Evolutionary conservation across 768 basidiomycete genomes (phyloP).

Genomic region (Arthromyces matolae): DNA sequence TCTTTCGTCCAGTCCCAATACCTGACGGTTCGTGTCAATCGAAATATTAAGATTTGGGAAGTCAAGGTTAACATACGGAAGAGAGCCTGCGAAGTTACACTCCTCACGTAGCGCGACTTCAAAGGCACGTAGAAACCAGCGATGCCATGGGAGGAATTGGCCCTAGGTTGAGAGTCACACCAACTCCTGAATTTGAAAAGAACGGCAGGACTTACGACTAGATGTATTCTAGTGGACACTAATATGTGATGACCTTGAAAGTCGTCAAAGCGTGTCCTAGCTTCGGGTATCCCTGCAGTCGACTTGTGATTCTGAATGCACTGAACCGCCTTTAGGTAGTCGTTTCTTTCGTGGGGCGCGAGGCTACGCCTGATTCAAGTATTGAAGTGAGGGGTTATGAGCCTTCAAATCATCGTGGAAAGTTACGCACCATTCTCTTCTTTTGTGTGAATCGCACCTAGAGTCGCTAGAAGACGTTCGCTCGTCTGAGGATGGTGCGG

Average conservation of each 20-base stretch:
- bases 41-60: not conserved
- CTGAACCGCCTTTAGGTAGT: slow-evolving; percentile 6
- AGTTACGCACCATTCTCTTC: slow-evolving; percentile 2
- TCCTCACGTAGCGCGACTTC: slow-evolving; percentile 22
- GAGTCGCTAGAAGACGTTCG: too few relatives aligned
- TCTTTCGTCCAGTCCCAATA: slow-evolving; percentile 42
- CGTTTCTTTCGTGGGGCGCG: not conserved
- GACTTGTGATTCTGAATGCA: slow-evolving; percentile 2
- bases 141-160: slow-evolving; percentile 31
- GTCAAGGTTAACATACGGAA: slow-evolving; percentile 15
- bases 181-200: too few relatives aligned
- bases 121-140: slow-evolving; percentile 22
- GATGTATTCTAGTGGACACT: not conserved
- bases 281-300: not conserved
- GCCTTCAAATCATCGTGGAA: not conserved
- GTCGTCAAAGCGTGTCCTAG: slow-evolving; percentile 8
- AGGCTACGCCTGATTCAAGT: slow-evolving; percentile 1
- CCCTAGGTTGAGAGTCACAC: slow-evolving; percentile 15
- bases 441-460: not conserved
- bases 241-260: slow-evolving; percentile 9
- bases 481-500: not conserved
- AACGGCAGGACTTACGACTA: not conserved
- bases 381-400: too few relatives aligned
- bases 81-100: slow-evolving; percentile 23
- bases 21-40: slow-evolving; percentile 15